A percentile compares a stretch with the other conserved stretches of the same genome.
Conservation (phyloP, 2,329 filamentous ascomycete genomes). For the Trichoderma breve region DNA sequence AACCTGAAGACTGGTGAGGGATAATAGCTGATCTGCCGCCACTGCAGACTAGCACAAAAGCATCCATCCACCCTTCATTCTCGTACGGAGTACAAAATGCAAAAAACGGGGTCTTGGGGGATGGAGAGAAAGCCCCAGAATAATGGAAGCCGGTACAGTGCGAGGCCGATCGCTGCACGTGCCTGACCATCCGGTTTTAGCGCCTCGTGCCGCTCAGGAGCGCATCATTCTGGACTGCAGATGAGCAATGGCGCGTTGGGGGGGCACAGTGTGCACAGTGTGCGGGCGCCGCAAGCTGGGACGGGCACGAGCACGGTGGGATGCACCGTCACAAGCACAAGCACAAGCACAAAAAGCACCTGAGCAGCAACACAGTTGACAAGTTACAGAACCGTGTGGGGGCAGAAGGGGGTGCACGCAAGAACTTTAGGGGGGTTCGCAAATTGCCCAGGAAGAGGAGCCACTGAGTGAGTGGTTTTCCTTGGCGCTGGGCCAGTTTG, state of each 20-base stretch:
- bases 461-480: conserved; percentile 12
- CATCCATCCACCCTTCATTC: not conserved
- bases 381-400: not conserved
- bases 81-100: conserved; percentile 13
- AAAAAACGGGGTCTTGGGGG: not conserved
- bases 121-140: not conserved
- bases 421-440: not conserved
- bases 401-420: not conserved
- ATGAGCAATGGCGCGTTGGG: not conserved
- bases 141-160: conserved; percentile 1
- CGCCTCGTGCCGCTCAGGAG: not conserved
- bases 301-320: conserved; percentile 1
- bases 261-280: not conserved
- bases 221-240: not conserved
- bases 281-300: not conserved
- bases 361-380: not conserved
- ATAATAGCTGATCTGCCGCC: conserved; percentile 18
- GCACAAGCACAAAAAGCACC: conserved; percentile 12
- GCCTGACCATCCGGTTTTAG: not conserved
- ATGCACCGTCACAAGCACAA: not conserved
- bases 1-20: not conserved
- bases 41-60: conserved; percentile 17
- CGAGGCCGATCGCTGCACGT: not conserved
- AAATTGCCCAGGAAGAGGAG: not conserved
- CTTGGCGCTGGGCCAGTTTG: conserved; percentile 6